phyloP scores from a whole-genome alignment of 2,329 filamentous ascomycete species.

The Tolypocladium album region DNA sequence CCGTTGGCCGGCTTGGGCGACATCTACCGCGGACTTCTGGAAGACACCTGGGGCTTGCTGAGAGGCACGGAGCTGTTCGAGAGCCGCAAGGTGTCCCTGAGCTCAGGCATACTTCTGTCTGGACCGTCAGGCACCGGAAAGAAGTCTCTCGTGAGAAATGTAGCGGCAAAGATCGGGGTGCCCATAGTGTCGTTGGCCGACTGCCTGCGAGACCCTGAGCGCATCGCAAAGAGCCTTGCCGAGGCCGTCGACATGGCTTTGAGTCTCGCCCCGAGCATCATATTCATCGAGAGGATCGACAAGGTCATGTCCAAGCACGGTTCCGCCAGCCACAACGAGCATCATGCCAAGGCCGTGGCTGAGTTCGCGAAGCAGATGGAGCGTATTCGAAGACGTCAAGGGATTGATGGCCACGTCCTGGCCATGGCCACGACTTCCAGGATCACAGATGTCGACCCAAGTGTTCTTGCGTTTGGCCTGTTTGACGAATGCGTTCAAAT shows the following conservation, averaged over 20 bases:
- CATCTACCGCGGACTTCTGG: constrained; percentile 10
- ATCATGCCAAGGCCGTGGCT: constrained; percentile 78
- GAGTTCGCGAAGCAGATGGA: constrained; percentile 84
- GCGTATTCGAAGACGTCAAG: constrained; percentile 57
- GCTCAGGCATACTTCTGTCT: constrained; percentile 57
- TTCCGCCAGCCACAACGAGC: constrained; percentile 73
- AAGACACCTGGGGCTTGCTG: constrained; percentile 7
- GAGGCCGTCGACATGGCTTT: constrained; percentile 64
- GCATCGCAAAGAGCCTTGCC: constrained; percentile 24
- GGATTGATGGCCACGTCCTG: constrained; percentile 67
- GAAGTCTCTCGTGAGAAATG: constrained; percentile 62
- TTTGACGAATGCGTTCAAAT: constrained; percentile 83
- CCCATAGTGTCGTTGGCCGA: constrained; percentile 52
- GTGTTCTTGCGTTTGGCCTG: constrained; percentile 59
- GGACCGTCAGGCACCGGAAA: constrained; percentile 77
- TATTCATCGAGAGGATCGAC: constrained; percentile 91
- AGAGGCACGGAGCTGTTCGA: constrained; percentile 11
- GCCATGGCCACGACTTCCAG: constrained; percentile 87
- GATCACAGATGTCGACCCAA: constrained; percentile 76
- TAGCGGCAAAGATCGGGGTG: constrained; percentile 61
- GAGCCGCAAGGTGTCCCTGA: constrained; percentile 5
- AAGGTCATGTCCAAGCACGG: constrained; percentile 65
- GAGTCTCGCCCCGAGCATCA: constrained; percentile 71
- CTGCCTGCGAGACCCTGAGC: constrained; percentile 27
- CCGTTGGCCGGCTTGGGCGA: constrained; percentile 20